Base-by-base conservation (phyloP, 495 filamentous ascomycete species). In the Daldinia loculata region DNA sequence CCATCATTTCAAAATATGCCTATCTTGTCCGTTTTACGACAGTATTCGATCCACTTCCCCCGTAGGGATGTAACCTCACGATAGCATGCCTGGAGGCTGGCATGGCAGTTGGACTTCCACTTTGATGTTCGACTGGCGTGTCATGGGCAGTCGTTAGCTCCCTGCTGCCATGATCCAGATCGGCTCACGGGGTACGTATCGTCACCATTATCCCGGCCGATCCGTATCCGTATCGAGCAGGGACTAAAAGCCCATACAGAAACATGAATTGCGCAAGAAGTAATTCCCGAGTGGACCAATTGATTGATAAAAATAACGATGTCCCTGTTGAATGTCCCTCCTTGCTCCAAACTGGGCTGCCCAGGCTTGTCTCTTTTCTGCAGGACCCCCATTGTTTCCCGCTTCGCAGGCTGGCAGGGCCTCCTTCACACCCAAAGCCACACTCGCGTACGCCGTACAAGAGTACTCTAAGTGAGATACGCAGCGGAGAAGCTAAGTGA, bases 221-320 rank as follows among this genome's bases (percentile, higher is more conserved):
- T 74, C 63, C 63, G 64, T 59, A 70, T 74, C 63, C 63, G 64
- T 59, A 67, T 63, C 59, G 41, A 58, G 59, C 66, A 60, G 57
- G 66, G 61, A 65, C 61, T 55, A 39, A 43, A 61, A 29, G 36
- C 41, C 41, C 51, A 29, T 36, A 50, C 29, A 53, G 56, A 55
- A 38, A 19, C 43, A 68, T 68, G 70, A 69, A 61, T 61, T 69
- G 71, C 63, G 61, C 66, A 59, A 63, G 4, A 22, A 64, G 67
- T 70, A 74, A 70, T 70, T 70, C 71, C 53, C 41, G 36, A 58
- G 62, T 61, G 62, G 67, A 67, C 71, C 71, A 74, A 74, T 74
- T 74, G 57, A 48, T 50, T 60, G 66, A 74, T 70, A 74, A 70
- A 74, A 74, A 74, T 70, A 70, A 70, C 71, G 51, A 43, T 27